phyloP scores from a whole-genome alignment of 805 yeast species.

The Kluyveromyces nonfermentans region DNA sequence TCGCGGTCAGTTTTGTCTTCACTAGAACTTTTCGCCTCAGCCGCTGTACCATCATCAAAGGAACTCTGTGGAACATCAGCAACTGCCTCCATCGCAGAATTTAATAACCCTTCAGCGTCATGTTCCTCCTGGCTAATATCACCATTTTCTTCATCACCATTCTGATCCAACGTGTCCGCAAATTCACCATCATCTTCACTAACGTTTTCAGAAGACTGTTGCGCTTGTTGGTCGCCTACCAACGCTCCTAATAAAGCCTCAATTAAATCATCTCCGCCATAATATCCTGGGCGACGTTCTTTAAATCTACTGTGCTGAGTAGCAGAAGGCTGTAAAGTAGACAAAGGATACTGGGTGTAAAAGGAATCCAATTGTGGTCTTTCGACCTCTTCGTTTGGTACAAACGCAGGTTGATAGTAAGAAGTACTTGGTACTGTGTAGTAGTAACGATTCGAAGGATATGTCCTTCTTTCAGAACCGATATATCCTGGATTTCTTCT shows the following conservation, averaged over 20 bases:
- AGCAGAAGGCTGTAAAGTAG: not conserved
- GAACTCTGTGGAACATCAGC: not conserved
- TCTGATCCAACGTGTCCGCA: not conserved
- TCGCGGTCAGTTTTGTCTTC: slow-evolving; percentile 2
- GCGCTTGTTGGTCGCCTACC: slow-evolving; percentile 10
- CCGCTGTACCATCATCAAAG: not conserved
- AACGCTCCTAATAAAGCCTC: slow-evolving; percentile 13
- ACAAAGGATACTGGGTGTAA: not conserved
- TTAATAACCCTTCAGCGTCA: not conserved
- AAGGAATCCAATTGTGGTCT: not conserved
- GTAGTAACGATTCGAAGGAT: slow-evolving; percentile 1
- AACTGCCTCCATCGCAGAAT: not conserved
- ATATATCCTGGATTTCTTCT: not conserved
- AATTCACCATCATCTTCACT: slow-evolving; percentile 2
- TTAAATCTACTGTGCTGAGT: not conserved
- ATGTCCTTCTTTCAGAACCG: not conserved
- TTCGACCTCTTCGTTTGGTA: not conserved
- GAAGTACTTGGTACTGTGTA: slow-evolving; percentile 6
- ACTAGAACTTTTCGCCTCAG: slow-evolving; percentile 5
- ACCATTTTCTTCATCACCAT: not conserved
- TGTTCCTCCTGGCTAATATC: not conserved
- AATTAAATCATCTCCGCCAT: slow-evolving; percentile 4
- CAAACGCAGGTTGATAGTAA: slow-evolving; percentile 5
- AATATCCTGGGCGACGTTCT: slow-evolving; percentile 1
- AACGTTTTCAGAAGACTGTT: not conserved